Base-by-base conservation (phyloP, 352 stramenopile genomes). In the Pythium coloratum region DNA sequence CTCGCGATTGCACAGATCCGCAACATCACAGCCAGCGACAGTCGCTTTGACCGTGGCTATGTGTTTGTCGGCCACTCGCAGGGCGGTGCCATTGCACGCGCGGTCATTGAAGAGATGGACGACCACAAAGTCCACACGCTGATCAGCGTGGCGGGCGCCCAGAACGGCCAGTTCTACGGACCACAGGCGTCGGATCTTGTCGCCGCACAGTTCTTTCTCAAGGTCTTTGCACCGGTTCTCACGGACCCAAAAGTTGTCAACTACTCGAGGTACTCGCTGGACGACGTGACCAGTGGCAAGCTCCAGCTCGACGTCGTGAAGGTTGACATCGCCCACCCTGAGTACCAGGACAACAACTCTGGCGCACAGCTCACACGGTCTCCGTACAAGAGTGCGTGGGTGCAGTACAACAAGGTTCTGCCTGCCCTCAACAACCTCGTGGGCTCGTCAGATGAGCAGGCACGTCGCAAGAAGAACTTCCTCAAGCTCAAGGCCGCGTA, bases 81-180 rank as follows among this genome's bases (percentile, higher is more conserved):
- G 4, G 79, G 77, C 2, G 79, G 75, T 0, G 60, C 68, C 2
- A 46, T 85, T n/a, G 73, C 73, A 0, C 78, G 76, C 24, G 69
- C 75, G 6, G 76, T 86, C 8, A 66, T 84, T 20, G 78, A 84
- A 55, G 71, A 80, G 40, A 86, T 86, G 76, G 70, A 84, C 50
- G 76, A 84, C 59, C 78, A 84, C 69, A 76, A 49, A 69, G 75
- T 84, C 26, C 64, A 75, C 49, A 71, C 61, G 40, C 59, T 86
- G 18, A 71, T 84, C 49, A 81, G 71, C 55, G 58, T 86, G 13
- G 78, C 76, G 0, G 76, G 78, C 4, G 72, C 77, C 6, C 69
- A 79, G 49, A 84, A 84, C 59, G 74, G 78, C n/a, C 57, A 78
- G 32, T 84, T 81, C 61, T 82, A 76, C 55, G 76, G 76, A 4